Conservation (phyloP, 129 eudicot genomes). For the Artemisia argyi region DNA sequence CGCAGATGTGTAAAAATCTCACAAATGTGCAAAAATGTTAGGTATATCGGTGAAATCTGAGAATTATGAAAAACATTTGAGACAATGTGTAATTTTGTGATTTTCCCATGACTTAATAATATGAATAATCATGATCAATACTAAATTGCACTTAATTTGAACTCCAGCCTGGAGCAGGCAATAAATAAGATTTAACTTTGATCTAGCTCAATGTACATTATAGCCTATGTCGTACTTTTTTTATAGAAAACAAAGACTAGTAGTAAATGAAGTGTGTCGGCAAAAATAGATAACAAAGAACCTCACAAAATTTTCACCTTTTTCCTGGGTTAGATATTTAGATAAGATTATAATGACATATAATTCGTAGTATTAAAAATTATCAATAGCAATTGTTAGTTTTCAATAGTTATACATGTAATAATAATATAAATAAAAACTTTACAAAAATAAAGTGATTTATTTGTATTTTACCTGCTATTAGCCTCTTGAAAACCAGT, state of each 20-base stretch:
- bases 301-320: neutral
- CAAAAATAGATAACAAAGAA: conserved; percentile 2
- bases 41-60: no score
- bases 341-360: neutral
- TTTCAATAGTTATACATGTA: no score
- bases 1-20: no score
- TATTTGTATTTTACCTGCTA: no score
- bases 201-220: neutral
- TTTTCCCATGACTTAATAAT: neutral
- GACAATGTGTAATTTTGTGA: no score
- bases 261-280: neutral
- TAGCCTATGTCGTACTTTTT: neutral
- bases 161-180: neutral
- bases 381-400: neutral
- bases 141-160: neutral
- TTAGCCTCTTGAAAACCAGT: no score
- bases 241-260: neutral
- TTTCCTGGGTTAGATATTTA: neutral
- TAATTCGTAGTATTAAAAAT: neutral
- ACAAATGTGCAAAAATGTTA: no score
- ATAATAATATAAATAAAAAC: no score
- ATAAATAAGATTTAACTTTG: neutral
- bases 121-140: neutral
- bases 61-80: no score
- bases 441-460: no score